Evolutionary conservation across 1,284 basidiomycete genomes (phyloP).

Genomic region (Leccinum subspadiceum): DNA sequence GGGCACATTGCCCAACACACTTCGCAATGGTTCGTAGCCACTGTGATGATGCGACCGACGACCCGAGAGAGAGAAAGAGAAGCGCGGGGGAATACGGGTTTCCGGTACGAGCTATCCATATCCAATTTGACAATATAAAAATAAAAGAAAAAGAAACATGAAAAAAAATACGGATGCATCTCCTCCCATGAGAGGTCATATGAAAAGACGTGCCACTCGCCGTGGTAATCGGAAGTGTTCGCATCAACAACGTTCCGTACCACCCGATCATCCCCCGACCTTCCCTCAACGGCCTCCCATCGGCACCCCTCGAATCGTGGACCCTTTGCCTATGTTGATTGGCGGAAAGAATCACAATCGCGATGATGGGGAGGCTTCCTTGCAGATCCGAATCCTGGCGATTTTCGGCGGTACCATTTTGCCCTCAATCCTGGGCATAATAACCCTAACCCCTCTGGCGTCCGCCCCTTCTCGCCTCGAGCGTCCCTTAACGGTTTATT

Average conservation of each 20-base stretch:
- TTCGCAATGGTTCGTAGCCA: background rate
- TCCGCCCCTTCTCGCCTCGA: constrained; percentile 4
- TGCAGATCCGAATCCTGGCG: constrained; percentile 30
- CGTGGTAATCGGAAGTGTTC: constrained; percentile 25
- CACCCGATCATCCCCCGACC: constrained; percentile 13
- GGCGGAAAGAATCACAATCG: constrained; percentile 12
- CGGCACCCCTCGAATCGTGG: constrained; percentile 1
- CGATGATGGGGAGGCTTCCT: constrained; percentile 17
- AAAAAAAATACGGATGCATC: constrained; percentile 7
- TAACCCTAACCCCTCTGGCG: constrained; percentile 9
- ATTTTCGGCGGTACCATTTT: constrained; percentile 24
- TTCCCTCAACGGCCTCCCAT: constrained; percentile 3
- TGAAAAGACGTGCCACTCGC: constrained; percentile 17
- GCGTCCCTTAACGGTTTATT: background rate
- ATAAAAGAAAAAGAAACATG: background rate
- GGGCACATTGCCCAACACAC: constrained; percentile 3
- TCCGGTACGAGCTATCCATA: constrained; percentile 19
- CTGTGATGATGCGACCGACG: background rate
- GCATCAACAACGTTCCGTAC: constrained; percentile 17
- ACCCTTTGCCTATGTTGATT: constrained; percentile 16
- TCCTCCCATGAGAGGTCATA: constrained; percentile 24
- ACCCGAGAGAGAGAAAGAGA: background rate
- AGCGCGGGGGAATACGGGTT: constrained; percentile 4
- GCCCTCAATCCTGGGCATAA: constrained; percentile 28
- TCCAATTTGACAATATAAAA: constrained; percentile 15